Evolutionary conservation across 129 eudicot species (phyloP).

Genomic region (Pittosporum tobira): DNA sequence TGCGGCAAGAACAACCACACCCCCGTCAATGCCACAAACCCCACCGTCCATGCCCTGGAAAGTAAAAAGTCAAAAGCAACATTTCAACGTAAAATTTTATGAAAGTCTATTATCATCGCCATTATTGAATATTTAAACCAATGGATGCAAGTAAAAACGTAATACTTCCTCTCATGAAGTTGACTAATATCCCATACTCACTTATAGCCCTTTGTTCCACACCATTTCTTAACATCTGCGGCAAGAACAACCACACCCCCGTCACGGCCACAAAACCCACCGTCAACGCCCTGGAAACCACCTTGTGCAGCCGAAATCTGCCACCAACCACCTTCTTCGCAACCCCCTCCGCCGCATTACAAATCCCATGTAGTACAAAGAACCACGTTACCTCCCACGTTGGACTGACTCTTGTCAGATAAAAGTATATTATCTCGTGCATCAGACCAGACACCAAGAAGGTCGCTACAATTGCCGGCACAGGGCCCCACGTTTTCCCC

Average conservation of each 20-base stretch:
- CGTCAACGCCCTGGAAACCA: constrained; percentile 37
- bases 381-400: constrained; percentile 78
- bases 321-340: constrained; percentile 34
- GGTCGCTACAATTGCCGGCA: constrained; percentile 27
- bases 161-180: constrained; percentile 9
- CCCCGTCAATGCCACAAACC: constrained; percentile 45
- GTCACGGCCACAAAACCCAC: constrained; percentile 55
- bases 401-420: constrained; percentile 34
- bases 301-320: constrained; percentile 27
- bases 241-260: constrained; percentile 52
- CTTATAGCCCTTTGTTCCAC: constrained; percentile 34
- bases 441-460: constrained; percentile 57
- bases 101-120: no score
- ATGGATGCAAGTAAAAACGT: not conserved
- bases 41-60: constrained; percentile 44
- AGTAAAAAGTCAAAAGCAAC: not conserved
- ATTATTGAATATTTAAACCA: no score
- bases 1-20: constrained; percentile 61
- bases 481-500: constrained; percentile 18
- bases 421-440: constrained; percentile 50
- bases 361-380: constrained; percentile 52
- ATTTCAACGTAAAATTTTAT: no score
- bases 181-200: constrained; percentile 23
- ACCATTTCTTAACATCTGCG: constrained; percentile 40
- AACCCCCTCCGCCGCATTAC: constrained; percentile 36